Conservation (phyloP, 208 protist species). For the Porcisia deanei region DNA sequence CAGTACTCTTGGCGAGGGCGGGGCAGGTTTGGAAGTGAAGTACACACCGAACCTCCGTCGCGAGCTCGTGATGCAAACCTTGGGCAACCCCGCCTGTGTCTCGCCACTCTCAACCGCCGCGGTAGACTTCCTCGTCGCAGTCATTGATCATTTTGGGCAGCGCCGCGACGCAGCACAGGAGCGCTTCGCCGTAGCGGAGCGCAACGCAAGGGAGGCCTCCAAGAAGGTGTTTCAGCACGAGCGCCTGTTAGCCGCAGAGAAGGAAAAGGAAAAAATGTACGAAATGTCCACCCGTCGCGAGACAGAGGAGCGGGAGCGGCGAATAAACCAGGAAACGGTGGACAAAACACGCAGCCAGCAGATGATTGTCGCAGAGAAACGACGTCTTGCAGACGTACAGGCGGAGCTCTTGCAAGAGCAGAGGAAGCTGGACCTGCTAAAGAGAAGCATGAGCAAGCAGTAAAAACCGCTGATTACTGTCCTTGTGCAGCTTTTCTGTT, state of each 20-base stretch:
- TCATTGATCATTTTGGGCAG: slow-evolving; percentile 40
- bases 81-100: slow-evolving; percentile 33
- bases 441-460: slow-evolving; percentile 62
- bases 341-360: slow-evolving; percentile 47
- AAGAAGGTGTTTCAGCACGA: slow-evolving; percentile 34
- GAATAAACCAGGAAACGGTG: slow-evolving; percentile 38
- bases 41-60: slow-evolving; percentile 27
- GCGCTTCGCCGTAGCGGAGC: slow-evolving; percentile 27
- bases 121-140: slow-evolving; percentile 38
- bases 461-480: slow-evolving; percentile 29
- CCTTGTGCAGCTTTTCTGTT: background rate
- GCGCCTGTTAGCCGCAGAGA: slow-evolving; percentile 37
- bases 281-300: slow-evolving; percentile 40
- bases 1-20: background rate
- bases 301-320: slow-evolving; percentile 50
- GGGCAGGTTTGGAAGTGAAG: background rate
- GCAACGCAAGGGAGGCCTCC: slow-evolving; percentile 28
- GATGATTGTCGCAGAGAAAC: slow-evolving; percentile 51
- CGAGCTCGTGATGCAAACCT: slow-evolving; percentile 42
- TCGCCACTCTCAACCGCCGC: slow-evolving; percentile 19
- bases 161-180: slow-evolving; percentile 35
- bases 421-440: slow-evolving; percentile 45
- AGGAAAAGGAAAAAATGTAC: slow-evolving; percentile 65
- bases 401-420: slow-evolving; percentile 44
- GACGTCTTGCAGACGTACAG: slow-evolving; percentile 41